A percentile compares a stretch with the other conserved stretches of the same genome.
Conservation (phyloP, 495 filamentous ascomycete species). For the Corynascus novoguineensis region DNA sequence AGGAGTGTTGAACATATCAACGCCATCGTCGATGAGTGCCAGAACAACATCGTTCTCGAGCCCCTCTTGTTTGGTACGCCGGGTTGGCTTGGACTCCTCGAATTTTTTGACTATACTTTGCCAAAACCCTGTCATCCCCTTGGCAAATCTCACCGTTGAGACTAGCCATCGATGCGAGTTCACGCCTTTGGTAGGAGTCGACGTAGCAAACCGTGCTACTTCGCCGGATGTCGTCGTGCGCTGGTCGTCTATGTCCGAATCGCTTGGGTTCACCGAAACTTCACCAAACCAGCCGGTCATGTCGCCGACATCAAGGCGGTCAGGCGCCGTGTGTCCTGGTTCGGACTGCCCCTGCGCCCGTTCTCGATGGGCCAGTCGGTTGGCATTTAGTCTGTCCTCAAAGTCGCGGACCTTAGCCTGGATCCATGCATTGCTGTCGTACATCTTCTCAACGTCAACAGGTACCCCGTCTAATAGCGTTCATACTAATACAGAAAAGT, state of each 20-base stretch:
- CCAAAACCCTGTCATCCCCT: neutral
- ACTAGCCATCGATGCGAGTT: neutral
- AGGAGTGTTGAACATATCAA: neutral
- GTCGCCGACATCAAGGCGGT: neutral
- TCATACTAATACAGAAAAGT: no score
- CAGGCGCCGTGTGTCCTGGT: neutral
- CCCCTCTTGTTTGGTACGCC: neutral
- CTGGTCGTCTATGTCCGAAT: neutral
- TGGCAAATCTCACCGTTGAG: neutral
- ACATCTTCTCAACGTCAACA: no score
- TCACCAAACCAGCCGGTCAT: neutral
- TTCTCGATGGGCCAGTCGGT: neutral
- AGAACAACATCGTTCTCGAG: neutral
- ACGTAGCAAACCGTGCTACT: neutral
- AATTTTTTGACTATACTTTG: neutral
- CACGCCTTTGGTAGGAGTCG: neutral
- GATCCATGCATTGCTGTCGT: neutral
- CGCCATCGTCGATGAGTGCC: neutral
- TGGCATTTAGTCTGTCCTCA: neutral
- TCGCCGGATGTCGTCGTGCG: neutral
- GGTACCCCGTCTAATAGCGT: no score
- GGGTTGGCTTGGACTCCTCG: neutral
- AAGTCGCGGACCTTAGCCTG: neutral
- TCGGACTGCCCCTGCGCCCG: neutral
- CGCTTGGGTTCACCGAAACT: neutral